Conservation (phyloP, 257 asterid genomes). For the Nicotiana undulata region DNA sequence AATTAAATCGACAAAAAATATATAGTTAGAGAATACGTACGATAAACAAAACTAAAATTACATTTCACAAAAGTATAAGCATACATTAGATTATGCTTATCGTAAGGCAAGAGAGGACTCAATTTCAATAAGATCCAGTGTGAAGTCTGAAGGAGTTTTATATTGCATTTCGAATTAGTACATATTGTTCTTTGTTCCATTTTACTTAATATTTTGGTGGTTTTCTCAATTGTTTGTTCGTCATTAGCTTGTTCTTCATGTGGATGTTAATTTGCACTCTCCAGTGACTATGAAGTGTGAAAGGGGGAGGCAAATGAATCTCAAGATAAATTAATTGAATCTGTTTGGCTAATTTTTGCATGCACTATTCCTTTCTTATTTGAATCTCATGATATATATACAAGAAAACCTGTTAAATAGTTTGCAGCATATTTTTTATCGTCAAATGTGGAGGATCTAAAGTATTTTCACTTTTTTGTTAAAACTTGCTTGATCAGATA, state of each 20-base stretch:
- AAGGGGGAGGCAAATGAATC: background rate
- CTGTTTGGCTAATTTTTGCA: background rate
- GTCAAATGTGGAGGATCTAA: too few relatives aligned
- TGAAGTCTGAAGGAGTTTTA: background rate
- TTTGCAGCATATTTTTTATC: too few relatives aligned
- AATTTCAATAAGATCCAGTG: background rate
- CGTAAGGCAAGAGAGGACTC: background rate
- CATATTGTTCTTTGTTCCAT: background rate
- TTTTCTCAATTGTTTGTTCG: background rate
- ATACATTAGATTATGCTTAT: background rate
- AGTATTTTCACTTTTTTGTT: too few relatives aligned
- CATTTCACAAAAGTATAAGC: background rate
- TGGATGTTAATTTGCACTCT: background rate
- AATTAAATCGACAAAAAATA: background rate
- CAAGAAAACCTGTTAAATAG: background rate
- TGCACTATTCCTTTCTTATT: background rate
- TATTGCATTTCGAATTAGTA: background rate
- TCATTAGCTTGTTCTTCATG: background rate
- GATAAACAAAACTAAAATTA: background rate
- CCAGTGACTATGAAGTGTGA: background rate
- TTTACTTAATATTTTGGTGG: background rate
- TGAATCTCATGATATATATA: background rate
- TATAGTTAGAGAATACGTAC: background rate
- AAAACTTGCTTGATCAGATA: too few relatives aligned
- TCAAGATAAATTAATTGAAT: background rate